Base-by-base conservation (phyloP, 768 basidiomycete genomes). In the Boletus tomentosulus region DNA sequence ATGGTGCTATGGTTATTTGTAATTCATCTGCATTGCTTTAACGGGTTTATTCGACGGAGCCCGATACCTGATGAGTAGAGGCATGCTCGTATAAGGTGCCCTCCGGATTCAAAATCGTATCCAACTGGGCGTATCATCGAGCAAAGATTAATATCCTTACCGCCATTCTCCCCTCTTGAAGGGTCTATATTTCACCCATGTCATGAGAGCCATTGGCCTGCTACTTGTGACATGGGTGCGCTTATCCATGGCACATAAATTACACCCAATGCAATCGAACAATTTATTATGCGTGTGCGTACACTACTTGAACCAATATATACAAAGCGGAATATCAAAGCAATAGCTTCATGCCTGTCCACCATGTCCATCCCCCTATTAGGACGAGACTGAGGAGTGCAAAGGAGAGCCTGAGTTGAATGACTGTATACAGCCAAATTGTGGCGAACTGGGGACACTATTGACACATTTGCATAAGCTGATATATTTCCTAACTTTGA, bases 31-130 rank as follows among this genome's bases (percentile, higher is more conserved):
- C 27, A 25, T n/a, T 34, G 33, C 41, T 42, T 51, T n/a, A 6
- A 41, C 25, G 37, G 19, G 31, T 30, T 47, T 27, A 30, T 28
- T 27, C 37, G 50, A 44, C 34, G 15, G 8, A 27, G 24, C 35
- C 13, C 12, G 42, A 37, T 43, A 6, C 50, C 39, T 31, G 11
- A 45, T 24, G 24, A 35, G 43, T 3, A 8, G 31, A 48, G 27
- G 19, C 47, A 65, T 80, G 88, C 87, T 86, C 75, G 80, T 83
- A 84, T 33, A 85, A 87, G 87, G 87, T 89, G 85, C 87, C 85
- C 66, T 72, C 61, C 78, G 78, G 82, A 79, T 74, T 56, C 66
- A 76, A 87, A 77, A 63, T 63, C 72, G 73, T 78, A 78, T 75
- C 79, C 79, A 78, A 77, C 54, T 51, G 71, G 86, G 87, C 84